Conservation (phyloP, 1,284 basidiomycete species). For the Cutaneotrichosporon spelunceum region DNA sequence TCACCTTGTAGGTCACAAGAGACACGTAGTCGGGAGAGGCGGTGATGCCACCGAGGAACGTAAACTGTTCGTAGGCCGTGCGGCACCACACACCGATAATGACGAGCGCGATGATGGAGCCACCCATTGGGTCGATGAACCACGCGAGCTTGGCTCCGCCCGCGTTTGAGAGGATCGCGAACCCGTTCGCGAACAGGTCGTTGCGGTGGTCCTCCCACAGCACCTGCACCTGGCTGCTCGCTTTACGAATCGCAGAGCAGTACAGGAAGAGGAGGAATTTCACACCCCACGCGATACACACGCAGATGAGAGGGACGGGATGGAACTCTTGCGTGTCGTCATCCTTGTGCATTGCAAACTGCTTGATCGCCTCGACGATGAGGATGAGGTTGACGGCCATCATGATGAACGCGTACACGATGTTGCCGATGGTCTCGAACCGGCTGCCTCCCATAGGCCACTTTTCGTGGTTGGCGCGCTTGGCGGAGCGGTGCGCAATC, state of each 20-base stretch:
- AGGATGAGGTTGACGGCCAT: slow-evolving; percentile 44
- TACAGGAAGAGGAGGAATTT: slow-evolving; percentile 85
- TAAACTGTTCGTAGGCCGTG: slow-evolving; percentile 74
- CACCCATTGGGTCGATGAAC: slow-evolving; percentile 52
- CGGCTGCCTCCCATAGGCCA: slow-evolving; percentile 91
- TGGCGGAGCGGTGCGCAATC: slow-evolving; percentile 73
- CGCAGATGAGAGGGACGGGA: slow-evolving; percentile 75
- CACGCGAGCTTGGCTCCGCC: slow-evolving; percentile 71
- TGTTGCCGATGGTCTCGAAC: slow-evolving; percentile 82
- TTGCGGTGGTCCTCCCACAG: slow-evolving; percentile 95
- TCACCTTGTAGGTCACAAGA: slow-evolving; percentile 80
- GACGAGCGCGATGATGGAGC: slow-evolving; percentile 65
- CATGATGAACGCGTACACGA: slow-evolving; percentile 68
- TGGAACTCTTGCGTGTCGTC: slow-evolving; percentile 67
- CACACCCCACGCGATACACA: slow-evolving; percentile 74
- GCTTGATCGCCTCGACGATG: slow-evolving; percentile 67
- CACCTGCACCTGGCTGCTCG: slow-evolving; percentile 84
- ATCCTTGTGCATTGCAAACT: slow-evolving; percentile 61
- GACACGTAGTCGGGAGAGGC: slow-evolving; percentile 87
- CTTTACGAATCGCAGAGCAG: slow-evolving; percentile 71
- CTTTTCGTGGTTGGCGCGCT: slow-evolving; percentile 69
- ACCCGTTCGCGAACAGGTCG: slow-evolving; percentile 67
- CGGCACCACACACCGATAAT: slow-evolving; percentile 77
- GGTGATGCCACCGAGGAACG: slow-evolving; percentile 81
- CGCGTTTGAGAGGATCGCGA: slow-evolving; percentile 83